phyloP scores from a whole-genome alignment of 805 yeast species.

The Brettanomyces bruxellensis region DNA sequence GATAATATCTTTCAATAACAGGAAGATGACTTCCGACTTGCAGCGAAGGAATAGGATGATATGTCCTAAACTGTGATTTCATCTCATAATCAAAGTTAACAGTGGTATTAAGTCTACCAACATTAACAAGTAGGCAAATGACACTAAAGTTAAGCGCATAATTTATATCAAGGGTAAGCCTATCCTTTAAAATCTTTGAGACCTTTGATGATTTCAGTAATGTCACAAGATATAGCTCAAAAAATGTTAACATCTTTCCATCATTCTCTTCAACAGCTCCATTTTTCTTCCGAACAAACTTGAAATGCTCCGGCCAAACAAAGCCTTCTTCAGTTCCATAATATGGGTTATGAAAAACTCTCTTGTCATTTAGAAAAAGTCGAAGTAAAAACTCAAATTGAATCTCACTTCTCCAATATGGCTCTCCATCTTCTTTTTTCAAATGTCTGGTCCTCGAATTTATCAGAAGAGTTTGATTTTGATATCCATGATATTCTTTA shows the following conservation, averaged over 20 bases:
- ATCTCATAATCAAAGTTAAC: conserved; percentile 90
- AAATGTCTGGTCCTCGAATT: conserved; percentile 42
- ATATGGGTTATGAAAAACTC: conserved; percentile 62
- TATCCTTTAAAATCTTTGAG: conserved; percentile 73
- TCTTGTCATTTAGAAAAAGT: conserved; percentile 52
- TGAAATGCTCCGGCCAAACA: conserved; percentile 29
- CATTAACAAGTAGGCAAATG: conserved; percentile 70
- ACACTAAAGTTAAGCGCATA: conserved; percentile 28
- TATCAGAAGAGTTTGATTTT: conserved; percentile 15
- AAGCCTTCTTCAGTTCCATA: conserved; percentile 26
- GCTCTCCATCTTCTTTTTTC: conserved; percentile 88
- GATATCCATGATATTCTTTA: conserved; percentile 18
- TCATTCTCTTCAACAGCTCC: conserved; percentile 16
- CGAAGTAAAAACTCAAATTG: conserved; percentile 69
- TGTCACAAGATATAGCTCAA: conserved; percentile 74
- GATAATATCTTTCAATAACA: conserved; percentile 18
- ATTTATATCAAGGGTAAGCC: conserved; percentile 51
- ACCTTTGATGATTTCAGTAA: conserved; percentile 77
- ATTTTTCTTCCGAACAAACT: conserved; percentile 12
- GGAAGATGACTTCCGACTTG: conserved; percentile 52
- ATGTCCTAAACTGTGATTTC: conserved; percentile 88
- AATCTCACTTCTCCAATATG: conserved; percentile 80
- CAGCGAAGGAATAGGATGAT: conserved; percentile 85
- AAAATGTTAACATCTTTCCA: conserved; percentile 56
- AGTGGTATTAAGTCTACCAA: conserved; percentile 92